Evolutionary conservation across 2,329 filamentous ascomycete genomes (phyloP).

Genomic region (Orbilia oligospora): DNA sequence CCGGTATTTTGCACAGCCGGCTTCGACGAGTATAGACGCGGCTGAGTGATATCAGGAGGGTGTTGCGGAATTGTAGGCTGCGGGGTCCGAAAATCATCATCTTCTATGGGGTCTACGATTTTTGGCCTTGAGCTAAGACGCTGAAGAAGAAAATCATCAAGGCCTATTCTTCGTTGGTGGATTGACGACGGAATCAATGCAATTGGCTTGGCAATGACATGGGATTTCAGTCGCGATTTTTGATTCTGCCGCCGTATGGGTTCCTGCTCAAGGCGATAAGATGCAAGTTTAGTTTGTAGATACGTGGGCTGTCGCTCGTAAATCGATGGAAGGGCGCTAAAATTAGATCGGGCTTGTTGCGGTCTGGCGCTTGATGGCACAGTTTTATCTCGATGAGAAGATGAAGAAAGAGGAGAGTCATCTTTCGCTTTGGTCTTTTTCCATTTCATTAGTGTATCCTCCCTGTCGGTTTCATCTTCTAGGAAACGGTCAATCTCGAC

Average conservation of each 20-base stretch:
- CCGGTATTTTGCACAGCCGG: not conserved
- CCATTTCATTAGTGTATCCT: slow-evolving; percentile 48
- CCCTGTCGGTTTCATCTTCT: slow-evolving; percentile 54
- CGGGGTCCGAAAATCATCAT: not conserved
- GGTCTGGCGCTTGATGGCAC: not conserved
- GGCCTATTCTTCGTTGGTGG: slow-evolving; percentile 7
- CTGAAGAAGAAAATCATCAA: slow-evolving; percentile 34
- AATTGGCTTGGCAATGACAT: slow-evolving; percentile 23
- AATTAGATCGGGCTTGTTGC: not conserved
- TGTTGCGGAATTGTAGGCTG: not conserved
- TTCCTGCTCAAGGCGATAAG: not conserved
- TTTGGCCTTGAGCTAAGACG: not conserved
- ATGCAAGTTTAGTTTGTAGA: slow-evolving; percentile 35
- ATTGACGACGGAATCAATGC: slow-evolving; percentile 3
- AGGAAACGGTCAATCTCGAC: slow-evolving; percentile 42
- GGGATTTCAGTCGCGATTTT: slow-evolving; percentile 23
- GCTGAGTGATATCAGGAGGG: not conserved
- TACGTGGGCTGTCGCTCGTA: slow-evolving; percentile 11
- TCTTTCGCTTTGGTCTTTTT: slow-evolving; percentile 26
- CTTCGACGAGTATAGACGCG: not conserved
- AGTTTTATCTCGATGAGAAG: not conserved
- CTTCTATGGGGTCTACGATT: slow-evolving; percentile 34
- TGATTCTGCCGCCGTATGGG: not conserved
- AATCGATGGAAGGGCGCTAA: not conserved
- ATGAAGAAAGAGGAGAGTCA: slow-evolving; percentile 9